Evolutionary conservation across 345 rosid species (phyloP).

Genomic region (Streptanthus diversifolius): DNA sequence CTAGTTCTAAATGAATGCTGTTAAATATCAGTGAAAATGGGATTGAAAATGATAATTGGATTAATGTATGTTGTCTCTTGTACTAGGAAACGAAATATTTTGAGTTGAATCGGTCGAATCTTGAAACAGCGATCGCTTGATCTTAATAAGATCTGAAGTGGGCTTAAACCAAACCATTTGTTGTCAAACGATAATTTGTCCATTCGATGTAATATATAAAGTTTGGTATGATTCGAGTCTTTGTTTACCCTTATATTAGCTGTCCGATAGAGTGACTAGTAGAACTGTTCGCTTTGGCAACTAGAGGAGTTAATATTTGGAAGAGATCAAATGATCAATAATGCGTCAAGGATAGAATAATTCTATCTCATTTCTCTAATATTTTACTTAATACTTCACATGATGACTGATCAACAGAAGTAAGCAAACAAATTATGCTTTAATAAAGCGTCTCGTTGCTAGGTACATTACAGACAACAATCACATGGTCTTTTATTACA

Average conservation of each 20-base stretch:
- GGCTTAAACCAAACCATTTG: not conserved
- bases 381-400: not conserved
- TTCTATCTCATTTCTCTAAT: not conserved
- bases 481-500: conserved; percentile 10
- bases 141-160: not conserved
- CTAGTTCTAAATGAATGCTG: no score
- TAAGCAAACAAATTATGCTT: not conserved
- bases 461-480: not conserved
- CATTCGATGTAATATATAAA: not conserved
- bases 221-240: not conserved
- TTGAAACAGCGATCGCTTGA: not conserved
- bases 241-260: not conserved
- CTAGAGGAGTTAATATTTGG: not conserved
- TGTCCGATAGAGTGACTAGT: not conserved
- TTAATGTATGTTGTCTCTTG: not conserved
- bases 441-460: conserved; percentile 4
- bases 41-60: no score
- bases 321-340: not conserved
- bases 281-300: not conserved
- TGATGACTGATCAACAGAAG: not conserved
- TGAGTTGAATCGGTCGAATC: not conserved
- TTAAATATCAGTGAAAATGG: no score
- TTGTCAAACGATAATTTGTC: not conserved
- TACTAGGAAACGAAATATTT: not conserved
- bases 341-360: not conserved